Evolutionary conservation across 805 yeast species (phyloP), one percentile per base, ranked within the genome.

Genomic region (Candida germanica): DNA sequence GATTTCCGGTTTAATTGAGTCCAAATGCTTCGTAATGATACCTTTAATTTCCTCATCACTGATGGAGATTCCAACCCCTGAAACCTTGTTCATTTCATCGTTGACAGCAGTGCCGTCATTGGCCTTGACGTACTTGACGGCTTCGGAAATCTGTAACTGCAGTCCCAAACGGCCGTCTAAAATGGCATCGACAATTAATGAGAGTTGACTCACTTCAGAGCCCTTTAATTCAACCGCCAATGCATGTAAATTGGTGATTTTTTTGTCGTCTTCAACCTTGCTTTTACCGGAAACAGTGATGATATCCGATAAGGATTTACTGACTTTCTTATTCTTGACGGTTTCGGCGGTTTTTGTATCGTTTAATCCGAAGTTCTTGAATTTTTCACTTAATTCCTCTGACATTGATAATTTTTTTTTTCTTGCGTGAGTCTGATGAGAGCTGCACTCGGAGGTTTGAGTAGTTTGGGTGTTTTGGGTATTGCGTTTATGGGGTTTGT

Each of bases 291-390:
- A 33, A 15, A 73, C 65, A 35, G 76, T 77, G 16, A 84, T 68
- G 40, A 88, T 73, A 24, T 75, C 75, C 20, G 69, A 71, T 35
- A 93, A 71, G 1, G 95, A 77, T 26, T 68, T 66, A 12, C 91
- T 75, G 26, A 89, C 94, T 59, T 89, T 89, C 56, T 80, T 80
- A 66, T 93, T 91, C 59, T 87, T 91, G 38, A 79, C 59, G 39
- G 88, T 81, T 54, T 93, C 98, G 33, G 79, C 76, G 41, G 85
- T 71, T 58, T 86, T 87, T 48, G 78, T 69, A 12, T 83, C 91
- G 48, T 75, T 78, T 47, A 85, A 77, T 10, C 94, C 94, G 39
- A 82, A 56, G 34, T 59, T 51, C 38, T 61, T 50, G 39, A 77
- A 75, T 22, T 59, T 56, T 15, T 47, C 43, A 6, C 51, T 45